Conservation (phyloP, 345 rosid species). For the Melaleuca alternifolia region DNA sequence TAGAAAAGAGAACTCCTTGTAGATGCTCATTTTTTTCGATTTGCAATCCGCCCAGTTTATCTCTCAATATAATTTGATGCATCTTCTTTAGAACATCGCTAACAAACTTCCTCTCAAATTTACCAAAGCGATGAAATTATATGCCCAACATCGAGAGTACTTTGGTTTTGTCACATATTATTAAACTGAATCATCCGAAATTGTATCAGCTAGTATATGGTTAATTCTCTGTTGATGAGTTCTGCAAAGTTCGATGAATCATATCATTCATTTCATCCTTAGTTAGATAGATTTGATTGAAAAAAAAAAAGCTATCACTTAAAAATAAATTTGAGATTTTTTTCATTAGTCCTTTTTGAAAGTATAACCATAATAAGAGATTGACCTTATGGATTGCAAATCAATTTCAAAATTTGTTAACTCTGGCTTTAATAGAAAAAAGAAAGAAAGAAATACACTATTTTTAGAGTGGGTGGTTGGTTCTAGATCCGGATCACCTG, state of each 20-base stretch:
- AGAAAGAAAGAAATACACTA: neutral
- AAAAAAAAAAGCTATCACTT: neutral
- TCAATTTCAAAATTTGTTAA: neutral
- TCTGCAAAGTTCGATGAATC: neutral
- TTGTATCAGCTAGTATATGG: neutral
- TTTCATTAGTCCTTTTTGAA: neutral
- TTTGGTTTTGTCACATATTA: neutral
- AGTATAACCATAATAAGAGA: neutral
- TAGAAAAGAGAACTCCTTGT: neutral
- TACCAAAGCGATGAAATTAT: neutral
- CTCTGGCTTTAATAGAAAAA: neutral
- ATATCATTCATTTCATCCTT: neutral
- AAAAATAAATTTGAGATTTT: neutral
- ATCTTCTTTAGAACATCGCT: rapidly evolving
- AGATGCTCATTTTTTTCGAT: neutral
- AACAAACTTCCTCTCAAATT: neutral
- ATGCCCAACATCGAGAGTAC: too few species aligned
- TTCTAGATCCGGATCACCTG: too few species aligned
- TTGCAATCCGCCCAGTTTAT: neutral
- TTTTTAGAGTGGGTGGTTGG: neutral
- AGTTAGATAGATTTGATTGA: neutral
- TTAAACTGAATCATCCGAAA: neutral
- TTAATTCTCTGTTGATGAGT: neutral
- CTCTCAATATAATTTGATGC: neutral
- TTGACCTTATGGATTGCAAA: neutral